Conservation (phyloP, 1,284 basidiomycete species). For the Ustilago shanxiensis region DNA sequence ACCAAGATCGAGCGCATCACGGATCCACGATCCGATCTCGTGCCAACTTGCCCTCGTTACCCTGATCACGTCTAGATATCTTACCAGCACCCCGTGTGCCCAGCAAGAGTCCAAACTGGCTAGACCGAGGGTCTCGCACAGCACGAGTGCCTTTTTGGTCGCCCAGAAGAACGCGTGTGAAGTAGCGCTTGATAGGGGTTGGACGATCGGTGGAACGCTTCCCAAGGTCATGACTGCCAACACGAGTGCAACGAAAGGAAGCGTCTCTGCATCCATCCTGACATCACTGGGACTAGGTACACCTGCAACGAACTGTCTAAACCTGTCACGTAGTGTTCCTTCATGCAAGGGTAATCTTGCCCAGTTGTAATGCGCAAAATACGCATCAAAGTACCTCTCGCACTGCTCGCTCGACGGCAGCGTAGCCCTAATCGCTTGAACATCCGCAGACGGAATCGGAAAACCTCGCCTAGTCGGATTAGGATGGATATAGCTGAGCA, state of each 20-base stretch:
- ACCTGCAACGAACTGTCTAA: constrained; percentile 40
- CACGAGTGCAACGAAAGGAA: constrained; percentile 46
- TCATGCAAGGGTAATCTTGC: constrained; percentile 44
- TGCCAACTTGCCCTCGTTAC: constrained; percentile 54
- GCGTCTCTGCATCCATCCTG: constrained; percentile 47
- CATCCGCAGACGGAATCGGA: constrained; percentile 47
- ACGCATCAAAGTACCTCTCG: constrained; percentile 53
- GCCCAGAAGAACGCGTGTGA: constrained; percentile 56
- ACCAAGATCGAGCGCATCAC: constrained; percentile 47
- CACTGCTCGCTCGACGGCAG: constrained; percentile 42
- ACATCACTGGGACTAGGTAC: constrained; percentile 39
- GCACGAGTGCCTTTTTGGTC: constrained; percentile 47
- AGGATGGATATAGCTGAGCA: constrained; percentile 47
- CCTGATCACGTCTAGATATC: constrained; percentile 51
- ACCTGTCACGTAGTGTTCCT: constrained; percentile 36
- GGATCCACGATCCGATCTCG: constrained; percentile 51
- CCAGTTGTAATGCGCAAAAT: constrained; percentile 55
- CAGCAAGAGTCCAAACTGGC: constrained; percentile 53
- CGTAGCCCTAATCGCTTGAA: constrained; percentile 46
- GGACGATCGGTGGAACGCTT: constrained; percentile 44
- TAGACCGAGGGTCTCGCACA: constrained; percentile 50
- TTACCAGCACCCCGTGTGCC: constrained; percentile 48
- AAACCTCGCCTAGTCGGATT: constrained; percentile 49
- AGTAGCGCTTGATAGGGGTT: constrained; percentile 46
- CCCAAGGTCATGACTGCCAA: constrained; percentile 48